Percentiles rank a stretch among this genome's conserved stretches.
Conservation (phyloP, 2,329 filamentous ascomycete species). For the Talaromyces funiculosus region DNA sequence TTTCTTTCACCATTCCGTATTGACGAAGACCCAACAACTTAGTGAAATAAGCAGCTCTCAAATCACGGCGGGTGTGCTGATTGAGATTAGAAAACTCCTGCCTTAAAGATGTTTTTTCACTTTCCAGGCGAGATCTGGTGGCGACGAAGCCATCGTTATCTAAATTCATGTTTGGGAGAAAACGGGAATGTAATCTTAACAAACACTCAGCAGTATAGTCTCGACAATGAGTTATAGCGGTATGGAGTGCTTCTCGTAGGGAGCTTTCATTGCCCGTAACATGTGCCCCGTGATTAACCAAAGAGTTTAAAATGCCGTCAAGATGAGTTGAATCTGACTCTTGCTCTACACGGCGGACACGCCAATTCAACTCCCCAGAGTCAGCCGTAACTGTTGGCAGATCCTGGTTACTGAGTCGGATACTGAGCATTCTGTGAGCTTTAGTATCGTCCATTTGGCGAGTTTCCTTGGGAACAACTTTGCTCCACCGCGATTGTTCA, state of each 20-base stretch:
- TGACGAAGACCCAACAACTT: conserved; percentile 3
- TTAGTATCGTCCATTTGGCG: background rate
- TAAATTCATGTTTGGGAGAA: background rate
- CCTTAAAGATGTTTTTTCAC: background rate
- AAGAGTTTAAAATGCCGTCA: background rate
- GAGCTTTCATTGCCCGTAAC: background rate
- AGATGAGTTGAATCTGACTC: background rate
- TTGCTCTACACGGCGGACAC: background rate
- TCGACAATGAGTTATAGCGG: background rate
- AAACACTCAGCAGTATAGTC: conserved; percentile 2
- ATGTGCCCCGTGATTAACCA: conserved; percentile 2
- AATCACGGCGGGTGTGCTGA: background rate
- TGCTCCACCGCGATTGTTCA: background rate
- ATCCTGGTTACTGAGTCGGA: background rate
- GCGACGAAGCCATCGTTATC: background rate
- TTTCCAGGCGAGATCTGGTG: background rate
- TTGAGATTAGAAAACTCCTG: background rate
- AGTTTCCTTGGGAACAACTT: background rate
- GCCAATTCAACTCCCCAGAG: background rate
- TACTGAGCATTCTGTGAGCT: background rate
- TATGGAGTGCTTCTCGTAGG: background rate
- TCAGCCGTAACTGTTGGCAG: background rate
- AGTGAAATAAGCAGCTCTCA: background rate
- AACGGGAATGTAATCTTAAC: conserved; percentile 1
- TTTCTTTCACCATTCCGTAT: conserved; percentile 2